Evolutionary conservation across 441 rosid genomes (phyloP).

Genomic region (Lepidium campestre): DNA sequence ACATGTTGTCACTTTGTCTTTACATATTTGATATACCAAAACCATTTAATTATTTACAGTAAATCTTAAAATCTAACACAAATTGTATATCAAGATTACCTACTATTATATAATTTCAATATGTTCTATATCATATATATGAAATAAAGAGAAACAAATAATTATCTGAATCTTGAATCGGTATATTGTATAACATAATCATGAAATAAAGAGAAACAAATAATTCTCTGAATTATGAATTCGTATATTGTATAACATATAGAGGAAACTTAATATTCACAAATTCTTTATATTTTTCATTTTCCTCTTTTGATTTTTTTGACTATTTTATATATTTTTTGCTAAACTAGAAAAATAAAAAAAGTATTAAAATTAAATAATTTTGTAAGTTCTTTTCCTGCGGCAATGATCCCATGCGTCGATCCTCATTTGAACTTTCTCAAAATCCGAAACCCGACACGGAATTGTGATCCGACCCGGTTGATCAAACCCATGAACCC

Average conservation of each 20-base stretch:
- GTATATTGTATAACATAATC: no score
- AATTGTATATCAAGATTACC: no score
- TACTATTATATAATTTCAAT: no score
- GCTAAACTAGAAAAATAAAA: neutral
- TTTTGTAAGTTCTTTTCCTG: conserved; percentile 14
- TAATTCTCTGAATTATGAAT: neutral
- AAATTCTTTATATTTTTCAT: neutral
- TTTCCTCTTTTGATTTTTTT: neutral
- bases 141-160: no score
- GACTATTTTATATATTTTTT: neutral
- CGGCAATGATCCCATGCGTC: conserved; percentile 46
- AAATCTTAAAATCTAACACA: no score
- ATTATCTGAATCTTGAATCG: no score
- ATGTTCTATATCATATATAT: no score
- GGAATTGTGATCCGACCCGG: conserved; percentile 70
- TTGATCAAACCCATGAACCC: conserved; percentile 57
- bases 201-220: no score
- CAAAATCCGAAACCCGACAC: conserved; percentile 62
- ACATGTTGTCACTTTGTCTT: no score
- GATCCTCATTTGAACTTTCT: conserved; percentile 65
- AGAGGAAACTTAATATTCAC: conserved; percentile 6
- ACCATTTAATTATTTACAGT: no score
- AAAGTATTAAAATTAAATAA: neutral
- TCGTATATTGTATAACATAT: neutral
- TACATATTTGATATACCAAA: no score